Evolutionary conservation across 2,329 filamentous ascomycete species (phyloP), one percentile per base, ranked within the genome.

Genomic region (Aspergillus jensenii): DNA sequence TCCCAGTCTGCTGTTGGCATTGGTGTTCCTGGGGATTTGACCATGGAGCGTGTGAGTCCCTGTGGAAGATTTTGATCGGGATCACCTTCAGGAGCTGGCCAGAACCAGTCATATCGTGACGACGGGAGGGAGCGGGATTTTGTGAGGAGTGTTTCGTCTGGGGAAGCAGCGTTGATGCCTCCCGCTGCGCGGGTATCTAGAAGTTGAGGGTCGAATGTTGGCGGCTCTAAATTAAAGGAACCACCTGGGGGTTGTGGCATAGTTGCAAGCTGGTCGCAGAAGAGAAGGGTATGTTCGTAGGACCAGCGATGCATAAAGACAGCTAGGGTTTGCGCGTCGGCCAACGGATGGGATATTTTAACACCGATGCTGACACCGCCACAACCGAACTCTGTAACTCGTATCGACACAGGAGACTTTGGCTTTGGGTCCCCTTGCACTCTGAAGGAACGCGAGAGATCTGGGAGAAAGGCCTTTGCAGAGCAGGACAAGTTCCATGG

Each of bases 101-200:
- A 67, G 77, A 78, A 83, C 76, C 79, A 82, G 67, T 82, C 77
- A 56, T 74, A 81, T 6, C 80, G 74, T 61, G 81, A 76, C 54
- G 78, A 67, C 1, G 80, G 79, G 5, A 83, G 63, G 6, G 19
- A 33, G 2, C 64, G 61, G 7, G 63, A 58, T 19, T 72, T 50
- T 6, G 67, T 62, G 5, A 69, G 60, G 3, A 68, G 56, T n/a
- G 72, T 64, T 0, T 72, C 63, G 4, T 64, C 63, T 1, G 61
- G 47, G 1, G 35, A 50, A n/a, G 68, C n/a, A 11, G 51, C 55
- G 45, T 69, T 60, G 53, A 70, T 65, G 47, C 67, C 57, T 17
- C 67, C 68, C 15, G 63, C 57, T 1, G 68, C 73, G 41, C 56
- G 55, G 1, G 58, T 41, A 49, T 81, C 79, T 3, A 82, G 68